Percentiles rank a stretch among this genome's conserved stretches.
Evolutionary conservation across 2,329 filamentous ascomycete genomes (phyloP).

Genomic region (Fusarium sp.): DNA sequence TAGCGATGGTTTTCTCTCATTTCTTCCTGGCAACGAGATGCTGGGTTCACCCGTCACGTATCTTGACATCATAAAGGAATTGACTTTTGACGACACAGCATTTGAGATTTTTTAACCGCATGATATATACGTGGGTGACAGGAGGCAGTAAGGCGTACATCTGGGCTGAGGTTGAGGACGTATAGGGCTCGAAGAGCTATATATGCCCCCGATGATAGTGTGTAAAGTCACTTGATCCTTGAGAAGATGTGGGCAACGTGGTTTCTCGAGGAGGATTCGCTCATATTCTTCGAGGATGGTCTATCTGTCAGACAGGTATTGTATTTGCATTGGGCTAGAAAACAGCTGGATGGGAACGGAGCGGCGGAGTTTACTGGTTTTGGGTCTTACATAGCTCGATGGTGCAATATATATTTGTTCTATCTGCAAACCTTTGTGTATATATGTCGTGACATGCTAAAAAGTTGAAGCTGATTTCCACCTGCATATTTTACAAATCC

Average conservation of each 20-base stretch:
- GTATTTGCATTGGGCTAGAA: conserved; percentile 49
- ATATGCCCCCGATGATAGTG: conserved; percentile 38
- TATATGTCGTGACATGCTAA: conserved; percentile 3
- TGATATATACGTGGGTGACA: conserved; percentile 37
- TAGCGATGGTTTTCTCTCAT: conserved; percentile 52
- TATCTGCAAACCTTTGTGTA: conserved; percentile 10
- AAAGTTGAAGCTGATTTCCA: neutral
- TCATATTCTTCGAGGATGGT: conserved; percentile 28
- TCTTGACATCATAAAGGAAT: conserved; percentile 44
- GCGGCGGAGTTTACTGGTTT: conserved; percentile 54
- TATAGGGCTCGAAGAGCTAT: conserved; percentile 40
- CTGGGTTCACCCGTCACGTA: conserved; percentile 48
- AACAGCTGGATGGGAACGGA: conserved; percentile 49
- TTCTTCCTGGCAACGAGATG: conserved; percentile 32
- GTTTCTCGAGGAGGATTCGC: conserved; percentile 20
- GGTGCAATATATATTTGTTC: conserved; percentile 45
- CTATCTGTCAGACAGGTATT: conserved; percentile 44
- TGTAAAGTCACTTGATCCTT: conserved; percentile 12
- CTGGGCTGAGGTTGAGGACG: conserved; percentile 23
- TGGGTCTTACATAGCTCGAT: conserved; percentile 48
- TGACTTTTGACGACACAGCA: conserved; percentile 48
- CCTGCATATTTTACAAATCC: neutral
- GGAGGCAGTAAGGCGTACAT: conserved; percentile 18
- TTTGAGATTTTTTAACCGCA: conserved; percentile 42
- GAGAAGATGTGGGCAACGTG: conserved; percentile 23